Evolutionary conservation across 208 protist species (phyloP).

Genomic region (Crithidia expoeki): DNA sequence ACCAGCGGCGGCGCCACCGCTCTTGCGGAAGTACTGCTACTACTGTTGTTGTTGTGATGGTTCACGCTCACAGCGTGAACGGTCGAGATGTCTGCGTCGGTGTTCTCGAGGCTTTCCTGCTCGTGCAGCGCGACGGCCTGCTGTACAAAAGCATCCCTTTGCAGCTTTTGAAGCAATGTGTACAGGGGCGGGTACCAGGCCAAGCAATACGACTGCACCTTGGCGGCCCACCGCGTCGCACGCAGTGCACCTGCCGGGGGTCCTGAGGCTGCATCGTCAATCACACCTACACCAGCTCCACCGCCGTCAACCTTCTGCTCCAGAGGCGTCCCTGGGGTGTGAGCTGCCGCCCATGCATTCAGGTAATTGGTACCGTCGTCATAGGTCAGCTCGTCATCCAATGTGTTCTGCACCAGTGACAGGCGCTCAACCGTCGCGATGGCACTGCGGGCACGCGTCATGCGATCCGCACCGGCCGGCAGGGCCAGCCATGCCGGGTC

Average conservation of each 20-base stretch:
- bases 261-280: background rate
- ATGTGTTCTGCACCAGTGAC: conserved; percentile 52
- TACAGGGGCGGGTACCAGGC: conserved; percentile 39
- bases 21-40: background rate
- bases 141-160: conserved; percentile 39
- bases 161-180: conserved; percentile 25
- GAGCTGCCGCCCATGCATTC: background rate
- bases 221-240: conserved; percentile 53
- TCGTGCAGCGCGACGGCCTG: conserved; percentile 38
- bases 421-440: conserved; percentile 71
- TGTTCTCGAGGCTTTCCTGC: conserved; percentile 17
- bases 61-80: background rate
- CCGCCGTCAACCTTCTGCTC: background rate
- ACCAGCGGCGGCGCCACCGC: conserved; percentile 75
- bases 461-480: conserved; percentile 87
- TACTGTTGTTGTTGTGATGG: background rate
- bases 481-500: conserved; percentile 95
- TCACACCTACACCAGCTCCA: no score
- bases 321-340: conserved; percentile 7
- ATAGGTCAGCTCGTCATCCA: conserved; percentile 62
- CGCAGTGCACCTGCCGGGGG: conserved; percentile 7
- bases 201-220: conserved; percentile 51
- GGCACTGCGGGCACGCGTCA: conserved; percentile 69
- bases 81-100: conserved; percentile 12
- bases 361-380: background rate